These are phyloP conservation scores for Pyrrhoderma lamaoense DNA, from an alignment of 1,284 basidiomycete species.

Conservation along the genomic window DNA sequence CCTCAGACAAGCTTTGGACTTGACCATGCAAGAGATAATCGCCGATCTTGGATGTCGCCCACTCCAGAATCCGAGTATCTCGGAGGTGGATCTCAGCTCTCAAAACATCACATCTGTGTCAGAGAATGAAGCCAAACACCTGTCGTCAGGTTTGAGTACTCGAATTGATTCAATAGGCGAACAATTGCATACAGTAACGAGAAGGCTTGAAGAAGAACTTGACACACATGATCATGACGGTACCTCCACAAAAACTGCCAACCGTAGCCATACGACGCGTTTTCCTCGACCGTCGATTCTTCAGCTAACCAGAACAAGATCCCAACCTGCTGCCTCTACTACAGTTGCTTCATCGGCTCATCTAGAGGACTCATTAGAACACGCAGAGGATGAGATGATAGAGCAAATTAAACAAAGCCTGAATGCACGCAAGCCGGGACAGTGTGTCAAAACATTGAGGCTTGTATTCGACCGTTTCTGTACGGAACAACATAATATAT, in stretches of 20 bases:
- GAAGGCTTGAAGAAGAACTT: slow-evolving; percentile 20
- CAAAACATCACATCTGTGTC: slow-evolving; percentile 14
- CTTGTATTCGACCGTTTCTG: slow-evolving; percentile 16
- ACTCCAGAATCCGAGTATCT: slow-evolving; percentile 11
- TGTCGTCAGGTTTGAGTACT: background rate
- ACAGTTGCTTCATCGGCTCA: background rate
- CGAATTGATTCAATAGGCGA: slow-evolving; percentile 1
- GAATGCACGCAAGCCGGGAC: background rate
- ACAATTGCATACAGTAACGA: slow-evolving; percentile 9
- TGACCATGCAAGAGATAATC: slow-evolving; percentile 24
- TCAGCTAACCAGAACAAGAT: background rate
- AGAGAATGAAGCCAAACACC: too few relatives aligned
- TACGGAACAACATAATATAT: slow-evolving; percentile 16
- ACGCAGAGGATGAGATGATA: background rate
- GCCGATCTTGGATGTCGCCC: slow-evolving; percentile 21
- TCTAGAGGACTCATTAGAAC: background rate
- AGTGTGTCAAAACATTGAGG: slow-evolving; percentile 11
- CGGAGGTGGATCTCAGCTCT: slow-evolving; percentile 20
- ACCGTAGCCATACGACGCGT: background rate
- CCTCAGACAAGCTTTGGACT: slow-evolving; percentile 22
- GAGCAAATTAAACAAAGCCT: background rate
- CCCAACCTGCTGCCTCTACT: background rate
- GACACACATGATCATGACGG: background rate
- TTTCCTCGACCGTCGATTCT: background rate
- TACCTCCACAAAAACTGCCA: background rate